Percentiles rank a stretch among this genome's conserved stretches.
phyloP scores from a whole-genome alignment of 2,329 filamentous ascomycete species.

The Apiospora saccharicola region DNA sequence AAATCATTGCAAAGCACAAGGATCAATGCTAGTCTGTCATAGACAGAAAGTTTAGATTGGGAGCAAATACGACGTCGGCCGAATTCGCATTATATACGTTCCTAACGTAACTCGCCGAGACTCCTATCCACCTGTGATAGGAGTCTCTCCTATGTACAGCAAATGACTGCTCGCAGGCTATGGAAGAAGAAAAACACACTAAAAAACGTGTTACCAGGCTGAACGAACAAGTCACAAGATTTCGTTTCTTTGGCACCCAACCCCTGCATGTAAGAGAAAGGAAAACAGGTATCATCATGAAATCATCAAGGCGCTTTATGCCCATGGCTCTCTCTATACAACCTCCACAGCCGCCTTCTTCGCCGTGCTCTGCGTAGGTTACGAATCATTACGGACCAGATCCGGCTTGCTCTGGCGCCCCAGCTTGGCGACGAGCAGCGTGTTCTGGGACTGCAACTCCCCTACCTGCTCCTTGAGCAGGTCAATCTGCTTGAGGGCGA shows the following conservation, averaged over 20 bases:
- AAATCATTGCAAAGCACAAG: not conserved
- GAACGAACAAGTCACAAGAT: slow-evolving; percentile 4
- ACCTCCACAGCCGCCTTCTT: slow-evolving; percentile 7
- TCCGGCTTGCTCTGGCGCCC: slow-evolving; percentile 42
- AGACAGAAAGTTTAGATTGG: not conserved
- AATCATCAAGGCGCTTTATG: not conserved
- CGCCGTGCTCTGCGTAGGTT: not conserved
- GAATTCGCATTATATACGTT: not conserved
- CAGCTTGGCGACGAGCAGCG: slow-evolving; percentile 61
- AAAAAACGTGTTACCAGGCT: not conserved
- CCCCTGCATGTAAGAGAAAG: not conserved
- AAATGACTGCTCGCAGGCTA: not conserved
- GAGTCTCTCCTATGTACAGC: not conserved
- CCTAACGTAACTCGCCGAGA: not conserved
- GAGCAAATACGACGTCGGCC: not conserved
- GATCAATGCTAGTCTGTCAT: not conserved
- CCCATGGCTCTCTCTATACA: not conserved
- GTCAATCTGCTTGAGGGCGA: slow-evolving; percentile 60
- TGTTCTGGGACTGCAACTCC: slow-evolving; percentile 67
- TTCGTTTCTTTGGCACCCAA: not conserved
- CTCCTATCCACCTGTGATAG: not conserved
- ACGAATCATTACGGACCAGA: not conserved
- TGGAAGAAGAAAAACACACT: not conserved
- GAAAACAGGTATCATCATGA: not conserved
- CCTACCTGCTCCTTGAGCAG: slow-evolving; percentile 63